phyloP scores from a whole-genome alignment of 208 protist genomes.

The Acanthamoeba polyphaga region DNA sequence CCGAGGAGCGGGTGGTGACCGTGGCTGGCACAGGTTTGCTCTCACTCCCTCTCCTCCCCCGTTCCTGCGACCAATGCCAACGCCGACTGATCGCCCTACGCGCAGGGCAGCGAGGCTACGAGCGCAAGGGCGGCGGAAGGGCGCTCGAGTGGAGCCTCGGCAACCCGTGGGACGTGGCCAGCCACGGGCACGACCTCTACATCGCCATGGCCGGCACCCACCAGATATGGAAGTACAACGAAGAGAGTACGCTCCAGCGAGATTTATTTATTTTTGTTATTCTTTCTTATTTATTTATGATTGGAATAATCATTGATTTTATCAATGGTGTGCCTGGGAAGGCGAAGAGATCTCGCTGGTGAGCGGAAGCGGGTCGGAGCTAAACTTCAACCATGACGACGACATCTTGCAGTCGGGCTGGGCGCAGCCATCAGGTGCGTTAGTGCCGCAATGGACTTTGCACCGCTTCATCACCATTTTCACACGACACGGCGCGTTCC shows the following conservation, averaged over 20 bases:
- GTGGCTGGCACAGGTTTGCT: background rate
- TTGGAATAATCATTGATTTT: too few species aligned
- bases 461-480: too few species aligned
- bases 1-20: background rate
- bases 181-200: background rate
- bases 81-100: background rate
- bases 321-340: background rate
- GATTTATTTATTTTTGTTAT: background rate
- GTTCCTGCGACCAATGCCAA: background rate
- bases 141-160: background rate
- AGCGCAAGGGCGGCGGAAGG: background rate
- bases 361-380: background rate
- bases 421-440: background rate
- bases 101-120: background rate
- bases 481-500: background rate
- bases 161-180: background rate
- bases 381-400: background rate
- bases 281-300: too few species aligned
- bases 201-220: slow-evolving; percentile 5
- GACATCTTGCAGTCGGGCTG: slow-evolving; percentile 2
- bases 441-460: too few species aligned
- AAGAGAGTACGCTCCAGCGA: background rate
- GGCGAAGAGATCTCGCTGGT: background rate
- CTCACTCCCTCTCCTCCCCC: background rate
- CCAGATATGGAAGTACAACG: background rate